Evolutionary conservation across 2,329 filamentous ascomycete species (phyloP).

Genomic region (Aspergillus aculeatus): DNA sequence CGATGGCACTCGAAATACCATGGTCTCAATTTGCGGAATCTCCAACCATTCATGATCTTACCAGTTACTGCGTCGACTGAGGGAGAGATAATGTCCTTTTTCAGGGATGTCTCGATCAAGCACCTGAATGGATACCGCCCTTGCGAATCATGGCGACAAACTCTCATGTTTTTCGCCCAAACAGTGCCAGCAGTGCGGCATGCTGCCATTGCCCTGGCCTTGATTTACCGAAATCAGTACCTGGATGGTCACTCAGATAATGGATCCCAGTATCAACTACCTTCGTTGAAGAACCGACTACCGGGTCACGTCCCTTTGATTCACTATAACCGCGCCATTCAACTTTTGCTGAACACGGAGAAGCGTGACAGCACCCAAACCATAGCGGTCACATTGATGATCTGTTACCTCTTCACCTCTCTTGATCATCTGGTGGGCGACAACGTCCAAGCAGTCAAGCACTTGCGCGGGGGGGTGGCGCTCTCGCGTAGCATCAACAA

Average conservation of each 20-base stretch:
- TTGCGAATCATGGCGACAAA: constrained; percentile 33
- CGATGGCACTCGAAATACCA: neutral
- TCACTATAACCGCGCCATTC: constrained; percentile 20
- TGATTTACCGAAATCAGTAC: constrained; percentile 24
- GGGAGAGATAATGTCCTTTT: constrained; percentile 19
- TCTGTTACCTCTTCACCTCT: constrained; percentile 43
- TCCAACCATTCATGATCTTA: constrained; percentile 14
- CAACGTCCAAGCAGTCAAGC: constrained; percentile 36
- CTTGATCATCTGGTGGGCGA: constrained; percentile 40
- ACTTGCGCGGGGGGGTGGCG: constrained; percentile 36
- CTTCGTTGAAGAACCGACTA: constrained; percentile 4
- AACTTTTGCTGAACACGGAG: constrained; percentile 26
- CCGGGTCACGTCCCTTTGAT: constrained; percentile 19
- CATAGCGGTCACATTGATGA: constrained; percentile 36
- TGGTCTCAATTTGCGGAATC: constrained; percentile 4
- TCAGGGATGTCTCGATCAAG: constrained; percentile 16
- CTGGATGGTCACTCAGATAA: constrained; percentile 18
- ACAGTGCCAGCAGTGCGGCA: constrained; percentile 34
- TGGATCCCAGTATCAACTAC: neutral
- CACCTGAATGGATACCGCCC: constrained; percentile 31
- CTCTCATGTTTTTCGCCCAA: constrained; percentile 37
- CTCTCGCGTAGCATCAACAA: constrained; percentile 21
- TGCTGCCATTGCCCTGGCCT: constrained; percentile 31
- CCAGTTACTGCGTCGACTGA: constrained; percentile 9
- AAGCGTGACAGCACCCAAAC: constrained; percentile 21